Percentiles rank a stretch among this genome's conserved stretches.
Evolutionary conservation across 805 yeast species (phyloP).

Genomic region (Hermanozyma aechmeae): DNA sequence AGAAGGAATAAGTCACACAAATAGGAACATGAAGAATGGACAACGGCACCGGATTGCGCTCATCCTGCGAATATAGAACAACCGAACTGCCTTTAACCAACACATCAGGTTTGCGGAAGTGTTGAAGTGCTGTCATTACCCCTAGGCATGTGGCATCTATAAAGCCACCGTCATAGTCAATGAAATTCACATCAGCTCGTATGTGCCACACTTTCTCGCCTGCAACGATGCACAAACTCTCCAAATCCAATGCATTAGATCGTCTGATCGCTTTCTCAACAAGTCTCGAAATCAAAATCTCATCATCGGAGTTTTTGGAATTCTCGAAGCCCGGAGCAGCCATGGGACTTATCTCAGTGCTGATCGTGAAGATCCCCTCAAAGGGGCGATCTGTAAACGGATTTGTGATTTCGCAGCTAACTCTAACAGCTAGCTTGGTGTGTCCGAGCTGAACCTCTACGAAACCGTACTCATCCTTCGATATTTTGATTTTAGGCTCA

Average conservation of each 20-base stretch:
- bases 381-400: conserved; percentile 91
- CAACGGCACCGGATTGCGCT: conserved; percentile 80
- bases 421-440: conserved; percentile 59
- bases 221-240: conserved; percentile 81
- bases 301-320: conserved; percentile 66
- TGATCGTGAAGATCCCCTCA: conserved; percentile 80
- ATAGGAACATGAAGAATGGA: conserved; percentile 84
- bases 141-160: conserved; percentile 88
- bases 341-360: conserved; percentile 84
- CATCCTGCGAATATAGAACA: conserved; percentile 60
- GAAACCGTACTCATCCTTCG: conserved; percentile 65
- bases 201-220: conserved; percentile 89
- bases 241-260: conserved; percentile 86
- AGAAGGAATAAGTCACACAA: conserved; percentile 83
- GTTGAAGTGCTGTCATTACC: conserved; percentile 77
- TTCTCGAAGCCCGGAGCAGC: conserved; percentile 80
- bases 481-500: conserved; percentile 47
- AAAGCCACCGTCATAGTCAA: conserved; percentile 88
- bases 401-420: conserved; percentile 64
- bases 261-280: conserved; percentile 89
- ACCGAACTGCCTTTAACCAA: conserved; percentile 59
- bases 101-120: conserved; percentile 77
- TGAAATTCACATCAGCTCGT: conserved; percentile 81
- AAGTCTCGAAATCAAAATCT: conserved; percentile 68
- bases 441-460: conserved; percentile 72